Percentiles rank a stretch among this genome's conserved stretches.
These are phyloP conservation scores for Geotrichum cucujoidarum DNA, from an alignment of 1,139 yeast species.

Conservation along the genomic window DNA sequence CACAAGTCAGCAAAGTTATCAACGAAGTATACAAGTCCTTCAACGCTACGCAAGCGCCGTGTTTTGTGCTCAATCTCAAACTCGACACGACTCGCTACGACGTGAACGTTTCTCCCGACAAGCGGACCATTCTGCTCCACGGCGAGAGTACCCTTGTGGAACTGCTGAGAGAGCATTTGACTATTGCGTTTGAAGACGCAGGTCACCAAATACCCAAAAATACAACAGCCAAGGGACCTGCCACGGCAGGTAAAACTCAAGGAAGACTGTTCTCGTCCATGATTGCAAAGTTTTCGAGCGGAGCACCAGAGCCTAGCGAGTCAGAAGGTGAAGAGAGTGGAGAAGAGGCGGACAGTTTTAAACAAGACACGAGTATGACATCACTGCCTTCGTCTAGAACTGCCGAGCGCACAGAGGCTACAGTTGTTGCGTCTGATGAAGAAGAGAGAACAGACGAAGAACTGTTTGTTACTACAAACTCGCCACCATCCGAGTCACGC, in stretches of 20 bases:
- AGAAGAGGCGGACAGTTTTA: no score
- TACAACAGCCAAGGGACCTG: not conserved
- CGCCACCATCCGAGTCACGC: not conserved
- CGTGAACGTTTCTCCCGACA: conserved; percentile 88
- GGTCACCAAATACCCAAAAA: conserved; percentile 33
- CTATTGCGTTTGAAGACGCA: conserved; percentile 25
- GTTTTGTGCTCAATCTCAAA: conserved; percentile 56
- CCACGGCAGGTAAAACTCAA: conserved; percentile 1
- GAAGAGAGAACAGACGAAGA: not conserved
- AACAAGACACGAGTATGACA: no score
- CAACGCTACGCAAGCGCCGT: conserved; percentile 71
- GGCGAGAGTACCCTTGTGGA: conserved; percentile 58
- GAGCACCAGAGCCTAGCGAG: not conserved
- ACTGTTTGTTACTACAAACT: not conserved
- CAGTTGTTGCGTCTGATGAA: not conserved
- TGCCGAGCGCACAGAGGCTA: not conserved
- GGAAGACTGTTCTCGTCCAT: conserved; percentile 13
- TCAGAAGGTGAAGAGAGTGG: conserved; percentile 1
- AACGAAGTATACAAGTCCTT: conserved; percentile 69
- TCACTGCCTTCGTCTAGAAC: no score
- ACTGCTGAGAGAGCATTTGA: conserved; percentile 36
- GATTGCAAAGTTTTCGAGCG: conserved; percentile 8
- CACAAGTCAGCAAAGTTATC: conserved; percentile 52
- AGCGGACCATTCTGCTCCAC: conserved; percentile 64
- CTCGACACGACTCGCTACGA: conserved; percentile 57